phyloP scores from a whole-genome alignment of 129 eudicot genomes.

The Silybum marianum region DNA sequence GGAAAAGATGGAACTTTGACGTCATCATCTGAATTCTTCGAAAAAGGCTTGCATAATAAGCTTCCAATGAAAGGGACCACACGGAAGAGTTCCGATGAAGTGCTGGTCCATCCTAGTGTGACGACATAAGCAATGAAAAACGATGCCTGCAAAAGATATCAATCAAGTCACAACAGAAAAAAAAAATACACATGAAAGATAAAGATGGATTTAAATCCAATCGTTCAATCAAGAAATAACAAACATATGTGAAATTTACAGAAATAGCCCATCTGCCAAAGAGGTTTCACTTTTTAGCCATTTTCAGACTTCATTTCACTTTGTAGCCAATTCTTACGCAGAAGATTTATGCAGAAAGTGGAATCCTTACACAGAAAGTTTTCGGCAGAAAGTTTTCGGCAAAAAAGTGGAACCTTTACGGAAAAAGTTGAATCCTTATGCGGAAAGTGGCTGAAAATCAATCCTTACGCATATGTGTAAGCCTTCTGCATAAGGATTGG shows the following conservation, averaged over 20 bases:
- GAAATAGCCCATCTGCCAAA: no score
- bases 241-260: not conserved
- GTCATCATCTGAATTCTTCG: constrained; percentile 26
- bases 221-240: not conserved
- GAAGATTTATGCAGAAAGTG: no score
- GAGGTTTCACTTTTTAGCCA: no score
- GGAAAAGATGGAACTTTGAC: constrained; percentile 47
- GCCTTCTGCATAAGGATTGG: no score
- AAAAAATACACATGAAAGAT: not conserved
- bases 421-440: no score
- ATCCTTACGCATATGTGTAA: no score
- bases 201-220: not conserved
- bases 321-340: no score
- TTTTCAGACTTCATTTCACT: no score
- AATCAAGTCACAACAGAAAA: not conserved
- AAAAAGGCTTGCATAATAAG: constrained; percentile 41
- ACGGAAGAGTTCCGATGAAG: constrained; percentile 61
- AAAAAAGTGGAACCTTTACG: no score
- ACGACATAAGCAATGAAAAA: constrained; percentile 77
- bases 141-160: constrained; percentile 53
- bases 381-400: no score
- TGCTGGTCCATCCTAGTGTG: constrained; percentile 77
- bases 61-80: constrained; percentile 45
- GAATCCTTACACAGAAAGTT: no score
- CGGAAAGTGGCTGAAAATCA: no score